Evolutionary conservation across 140 eudicot species (phyloP), one percentile per base, ranked within the genome.

Genomic region (Cichorium intybus): DNA sequence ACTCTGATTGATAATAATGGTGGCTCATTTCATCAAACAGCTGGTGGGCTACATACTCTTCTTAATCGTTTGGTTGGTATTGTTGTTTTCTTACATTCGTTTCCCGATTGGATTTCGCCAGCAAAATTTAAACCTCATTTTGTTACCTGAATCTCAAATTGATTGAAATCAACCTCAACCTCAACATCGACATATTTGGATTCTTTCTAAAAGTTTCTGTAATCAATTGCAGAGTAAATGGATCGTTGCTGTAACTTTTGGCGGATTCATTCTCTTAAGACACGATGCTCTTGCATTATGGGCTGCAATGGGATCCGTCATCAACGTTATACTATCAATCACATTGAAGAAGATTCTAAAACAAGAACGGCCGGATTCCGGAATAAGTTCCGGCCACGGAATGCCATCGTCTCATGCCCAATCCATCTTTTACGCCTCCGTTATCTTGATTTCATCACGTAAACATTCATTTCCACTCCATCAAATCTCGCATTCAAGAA

Each of bases 321-420:
- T 85, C 5, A 92, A 92, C 60, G 71, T 75, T 33, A 71, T 66
- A 14, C 79, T 92, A 53, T 88, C 96, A 1, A 59, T 75, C 17
- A 69, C 57, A 22, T 69, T 92, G 63, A 92, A 92, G 85, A 56
- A 68, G 47, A 50, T 83, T 34, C 66, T 93, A n/a, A 88, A 85
- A 71, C 99, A 88, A 68, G 95, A 83, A 76, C 81, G 99, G 17
- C 99, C 99, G 3, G 69, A 51, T 64, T 48, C 88, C 43, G 71
- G 74, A 9, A 12, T 61, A 54, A 77, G 85, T 70, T 75, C 93
- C 0, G 94, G 87, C 75, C 90, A 87, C 4, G 97, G 98, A 65
- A 92, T 93, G 99, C 99, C 99, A 23, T 93, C 99, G 7, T 88
- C 99, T 14, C 99, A 88, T 81, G 93, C 97, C 7, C 99, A 93